Base-by-base conservation (phyloP, 2,329 filamentous ascomycete species). In the Pseudopithomyces maydicus region DNA sequence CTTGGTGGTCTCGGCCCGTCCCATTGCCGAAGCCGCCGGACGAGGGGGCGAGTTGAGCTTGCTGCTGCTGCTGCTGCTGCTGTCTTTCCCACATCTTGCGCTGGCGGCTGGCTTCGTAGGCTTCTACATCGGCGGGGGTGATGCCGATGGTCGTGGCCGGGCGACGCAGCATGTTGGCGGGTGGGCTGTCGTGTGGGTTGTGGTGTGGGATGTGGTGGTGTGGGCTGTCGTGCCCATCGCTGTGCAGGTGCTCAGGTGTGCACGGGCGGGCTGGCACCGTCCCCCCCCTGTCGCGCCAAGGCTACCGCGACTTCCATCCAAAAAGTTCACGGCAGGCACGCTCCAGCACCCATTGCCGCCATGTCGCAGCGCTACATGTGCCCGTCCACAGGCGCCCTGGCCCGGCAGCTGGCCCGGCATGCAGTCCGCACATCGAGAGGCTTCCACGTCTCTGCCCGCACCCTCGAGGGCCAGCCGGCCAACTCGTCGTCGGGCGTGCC, bases 101-200 rank as follows among this genome's bases (percentile, higher is more conserved):
- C 55, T 71, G 62, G 58, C 86, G 83, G 26, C 82, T 81, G 72
- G 88, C 87, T 69, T 91, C 88, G 77, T 90, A 91, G 52, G 84
- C 80, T 38, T 88, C 86, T 38, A 91, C 81, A 73, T 92, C 89
- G 69, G 90, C 87, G 46, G 85, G 80, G 2, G 88, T 91, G 62
- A 91, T 83, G 53, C 83, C 80, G 60, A 92, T 85, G 14, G 84
- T 84, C 45, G 89, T 92, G 11, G 89, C 83, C 15, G 85, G 83
- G 44, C 89, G 85, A 65, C 87, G 86, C 64, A 90, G 85, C 87
- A 90, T 88, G 7, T 35, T 75, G 58, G 36, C 33, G 20, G 43
- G 23, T 35, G 46, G n/a, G 26, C 32, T 33, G 32, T 7, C 35
- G 19, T 44, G 26, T 10, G n/a, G n/a, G n/a, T n/a, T n/a, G n/a